Base-by-base conservation (phyloP, 2,329 filamentous ascomycete species). In the Huntiella bhutanensis region DNA sequence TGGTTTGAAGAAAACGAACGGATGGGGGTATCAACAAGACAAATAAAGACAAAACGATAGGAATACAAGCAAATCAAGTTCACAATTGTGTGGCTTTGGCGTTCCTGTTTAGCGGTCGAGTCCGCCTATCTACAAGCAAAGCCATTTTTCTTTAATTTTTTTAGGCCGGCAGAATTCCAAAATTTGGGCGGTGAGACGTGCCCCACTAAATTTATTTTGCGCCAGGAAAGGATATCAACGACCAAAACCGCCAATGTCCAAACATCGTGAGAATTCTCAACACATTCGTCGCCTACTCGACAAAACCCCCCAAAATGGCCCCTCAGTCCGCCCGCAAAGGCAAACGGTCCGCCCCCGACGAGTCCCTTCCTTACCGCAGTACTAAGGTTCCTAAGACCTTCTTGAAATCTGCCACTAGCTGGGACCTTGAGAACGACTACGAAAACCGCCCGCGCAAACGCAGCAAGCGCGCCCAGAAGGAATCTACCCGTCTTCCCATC, bases 361-460 rank as follows among this genome's bases (percentile, higher is more conserved):
- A 43, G 13, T 13, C 17, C 13, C 6, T 22, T 28, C 15, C 22
- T 4, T 28, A 41, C 17, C n/a, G 44, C 22, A 28, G 4, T 6
- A 28, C 19, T 22, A 67, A 63, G 46, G 60, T 67, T n/a, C 69
- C 74, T 49, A 73, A 73, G 53, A 70, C 73, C 46, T 86, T 87
- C 60, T 73, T 83, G 64, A 74, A 75, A 55, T 79, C 75, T 56
- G 84, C 82, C 4, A 70, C 82, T 49, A 79, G 77, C 62, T 96
- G 88, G 86, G 77, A 94, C 57, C 71, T 94, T 42, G 91, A 94
- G 65, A 82, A 93, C 58, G 80, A 84, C 60, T 96, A 95, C 67
- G 86, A 93, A 61, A 73, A 73, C 51, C 76, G 77, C 54, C 77
- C 82, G 41, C 73, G 83, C 54, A 91, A 91, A 60, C 64, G 71